phyloP scores from a whole-genome alignment of 495 filamentous ascomycete species.

The Trypethelium eluteriae region DNA sequence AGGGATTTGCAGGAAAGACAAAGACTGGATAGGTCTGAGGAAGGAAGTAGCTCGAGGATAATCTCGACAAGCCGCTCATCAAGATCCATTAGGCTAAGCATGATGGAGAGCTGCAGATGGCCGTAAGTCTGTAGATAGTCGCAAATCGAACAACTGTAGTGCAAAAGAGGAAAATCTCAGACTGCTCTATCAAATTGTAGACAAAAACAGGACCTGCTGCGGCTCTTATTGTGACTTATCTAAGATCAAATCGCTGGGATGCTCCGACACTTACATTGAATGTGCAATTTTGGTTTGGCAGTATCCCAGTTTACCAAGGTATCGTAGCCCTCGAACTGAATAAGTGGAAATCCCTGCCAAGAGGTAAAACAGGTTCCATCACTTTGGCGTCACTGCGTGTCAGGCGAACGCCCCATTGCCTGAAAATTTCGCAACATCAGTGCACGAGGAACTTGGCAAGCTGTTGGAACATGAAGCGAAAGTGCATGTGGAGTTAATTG shows the following conservation, averaged over 20 bases:
- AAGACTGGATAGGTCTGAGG: constrained; percentile 2
- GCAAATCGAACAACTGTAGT: constrained; percentile 7
- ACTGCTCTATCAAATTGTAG: constrained; percentile 10
- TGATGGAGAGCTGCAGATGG: background rate
- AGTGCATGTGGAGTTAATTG: background rate
- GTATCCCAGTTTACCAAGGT: constrained; percentile 3
- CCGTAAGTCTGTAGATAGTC: constrained; percentile 1
- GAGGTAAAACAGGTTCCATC: constrained; percentile 1
- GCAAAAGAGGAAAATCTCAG: constrained; percentile 6
- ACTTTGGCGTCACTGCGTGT: constrained; percentile 8
- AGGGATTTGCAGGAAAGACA: background rate
- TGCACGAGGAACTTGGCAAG: constrained; percentile 9
- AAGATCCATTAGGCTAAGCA: background rate
- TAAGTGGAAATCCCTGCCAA: constrained; percentile 6
- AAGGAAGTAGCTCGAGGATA: constrained; percentile 9
- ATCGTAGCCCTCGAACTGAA: constrained; percentile 5
- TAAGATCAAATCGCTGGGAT: background rate
- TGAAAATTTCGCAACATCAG: background rate
- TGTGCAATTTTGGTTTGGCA: constrained; percentile 2
- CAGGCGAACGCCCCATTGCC: constrained; percentile 8
- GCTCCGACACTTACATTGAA: constrained; percentile 5
- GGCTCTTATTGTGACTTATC: constrained; percentile 1
- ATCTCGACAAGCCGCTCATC: constrained; percentile 6
- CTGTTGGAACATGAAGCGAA: constrained; percentile 6
- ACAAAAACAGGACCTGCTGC: background rate